Percentiles rank a stretch among this genome's conserved stretches.
These are phyloP conservation scores for Entomortierella parvispora DNA, from an alignment of 192 early-diverging fungal species.

Conservation along the genomic window DNA sequence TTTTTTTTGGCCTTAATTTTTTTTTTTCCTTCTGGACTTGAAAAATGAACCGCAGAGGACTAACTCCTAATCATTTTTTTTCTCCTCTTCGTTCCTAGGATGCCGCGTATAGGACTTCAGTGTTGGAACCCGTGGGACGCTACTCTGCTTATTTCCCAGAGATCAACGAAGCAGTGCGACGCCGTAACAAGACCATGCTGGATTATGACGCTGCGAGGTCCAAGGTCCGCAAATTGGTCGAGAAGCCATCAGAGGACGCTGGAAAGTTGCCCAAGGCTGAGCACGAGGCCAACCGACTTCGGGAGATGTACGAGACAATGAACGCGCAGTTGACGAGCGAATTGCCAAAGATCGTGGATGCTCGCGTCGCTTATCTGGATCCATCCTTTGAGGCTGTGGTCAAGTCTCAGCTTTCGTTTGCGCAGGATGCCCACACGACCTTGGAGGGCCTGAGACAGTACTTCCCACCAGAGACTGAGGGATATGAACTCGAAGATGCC, in stretches of 20 bases:
- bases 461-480: conserved; percentile 64
- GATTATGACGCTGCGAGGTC: conserved; percentile 87
- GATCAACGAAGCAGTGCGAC: conserved; percentile 92
- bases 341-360: conserved; percentile 89
- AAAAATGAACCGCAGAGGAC: background rate
- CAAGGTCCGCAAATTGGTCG: conserved; percentile 82
- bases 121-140: conserved; percentile 90
- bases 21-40: background rate
- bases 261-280: conserved; percentile 77
- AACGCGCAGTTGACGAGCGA: conserved; percentile 86
- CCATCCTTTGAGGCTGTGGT: conserved; percentile 96
- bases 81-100: conserved; percentile 61
- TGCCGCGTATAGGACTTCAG: conserved; percentile 83
- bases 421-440: conserved; percentile 78
- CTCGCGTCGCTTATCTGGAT: conserved; percentile 91
- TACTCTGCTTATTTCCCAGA: conserved; percentile 91
- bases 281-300: conserved; percentile 77
- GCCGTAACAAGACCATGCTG: conserved; percentile 85
- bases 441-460: conserved; percentile 71
- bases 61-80: no score
- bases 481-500: conserved; percentile 67
- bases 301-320: conserved; percentile 82
- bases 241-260: conserved; percentile 81
- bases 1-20: no score
- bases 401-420: conserved; percentile 90